Conservation (phyloP, 495 filamentous ascomycete genomes). For the Oleoguttula mirabilis region DNA sequence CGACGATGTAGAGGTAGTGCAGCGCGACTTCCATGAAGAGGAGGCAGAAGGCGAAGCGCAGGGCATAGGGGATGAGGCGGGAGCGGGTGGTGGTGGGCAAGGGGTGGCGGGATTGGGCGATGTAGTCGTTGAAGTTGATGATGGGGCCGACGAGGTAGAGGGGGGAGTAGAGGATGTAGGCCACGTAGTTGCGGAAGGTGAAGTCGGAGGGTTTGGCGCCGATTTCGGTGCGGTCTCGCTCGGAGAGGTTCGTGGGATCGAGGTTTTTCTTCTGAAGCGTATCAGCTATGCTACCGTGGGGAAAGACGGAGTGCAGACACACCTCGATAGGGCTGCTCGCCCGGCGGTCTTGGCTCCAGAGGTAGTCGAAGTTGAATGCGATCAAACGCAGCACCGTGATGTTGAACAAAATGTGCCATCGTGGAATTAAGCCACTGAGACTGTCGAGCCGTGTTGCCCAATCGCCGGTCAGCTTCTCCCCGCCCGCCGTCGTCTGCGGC, state of each 20-base stretch:
- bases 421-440: conserved; percentile 65
- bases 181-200: conserved; percentile 71
- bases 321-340: conserved; percentile 72
- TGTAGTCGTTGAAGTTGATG: conserved; percentile 95
- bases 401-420: conserved; percentile 96
- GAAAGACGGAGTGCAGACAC: conserved; percentile 19
- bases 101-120: conserved; percentile 69
- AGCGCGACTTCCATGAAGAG: conserved; percentile 90
- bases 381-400: conserved; percentile 87
- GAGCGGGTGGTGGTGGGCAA: conserved; percentile 45
- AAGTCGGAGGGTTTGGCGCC: conserved; percentile 61
- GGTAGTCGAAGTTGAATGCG: conserved; percentile 94
- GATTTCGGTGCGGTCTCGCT: conserved; percentile 68
- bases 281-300: conserved; percentile 37
- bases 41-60: conserved; percentile 70
- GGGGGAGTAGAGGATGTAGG: conserved; percentile 81
- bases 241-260: conserved; percentile 71
- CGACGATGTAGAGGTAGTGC: conserved; percentile 86
- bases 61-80: conserved; percentile 64
- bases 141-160: conserved; percentile 90
- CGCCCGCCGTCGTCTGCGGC: conserved; percentile 24
- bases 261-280: conserved; percentile 92
- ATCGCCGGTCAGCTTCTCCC: conserved; percentile 30
- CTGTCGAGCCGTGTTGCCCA: conserved; percentile 60
- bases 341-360: conserved; percentile 69